A percentile compares a stretch with the other conserved stretches of the same genome.
Conservation (phyloP, 2,329 filamentous ascomycete genomes). For the Pseudogymnoascus sp. region DNA sequence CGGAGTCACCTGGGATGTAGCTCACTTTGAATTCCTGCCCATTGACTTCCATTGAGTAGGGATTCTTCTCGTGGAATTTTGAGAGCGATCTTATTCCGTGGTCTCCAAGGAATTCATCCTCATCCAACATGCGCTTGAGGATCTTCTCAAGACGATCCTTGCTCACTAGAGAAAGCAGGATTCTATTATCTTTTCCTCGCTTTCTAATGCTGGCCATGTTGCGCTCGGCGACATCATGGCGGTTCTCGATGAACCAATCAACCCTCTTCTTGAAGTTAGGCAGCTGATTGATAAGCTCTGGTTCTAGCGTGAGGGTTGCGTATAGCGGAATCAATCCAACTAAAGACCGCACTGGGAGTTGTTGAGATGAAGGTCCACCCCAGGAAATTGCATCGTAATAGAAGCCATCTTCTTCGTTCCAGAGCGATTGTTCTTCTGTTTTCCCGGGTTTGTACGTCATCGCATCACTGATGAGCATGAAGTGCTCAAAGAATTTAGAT, state of each 20-base stretch:
- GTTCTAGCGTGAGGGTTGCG: constrained; percentile 84
- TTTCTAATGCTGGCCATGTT: constrained; percentile 92
- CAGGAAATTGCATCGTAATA: constrained; percentile 98
- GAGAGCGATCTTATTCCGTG: constrained; percentile 89
- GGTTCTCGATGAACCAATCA: constrained; percentile 89
- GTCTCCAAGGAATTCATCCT: constrained; percentile 84
- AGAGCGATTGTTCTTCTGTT: constrained; percentile 74
- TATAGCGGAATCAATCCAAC: constrained; percentile 93
- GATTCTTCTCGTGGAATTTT: constrained; percentile 82
- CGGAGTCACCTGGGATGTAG: constrained; percentile 92
- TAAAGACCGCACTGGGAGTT: constrained; percentile 83
- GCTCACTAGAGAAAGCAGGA: constrained; percentile 84
- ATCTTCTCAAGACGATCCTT: constrained; percentile 89
- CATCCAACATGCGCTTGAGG: constrained; percentile 83
- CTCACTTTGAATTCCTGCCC: constrained; percentile 80
- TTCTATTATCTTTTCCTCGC: constrained; percentile 81
- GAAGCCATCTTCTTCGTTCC: constrained; percentile 95
- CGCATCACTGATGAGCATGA: constrained; percentile 94
- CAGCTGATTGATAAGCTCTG: constrained; percentile 84
- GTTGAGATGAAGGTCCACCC: constrained; percentile 87
- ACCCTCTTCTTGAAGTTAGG: constrained; percentile 89
- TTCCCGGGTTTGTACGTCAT: constrained; percentile 75
- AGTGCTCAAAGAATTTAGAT: constrained; percentile 98
- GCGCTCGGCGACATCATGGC: constrained; percentile 76
- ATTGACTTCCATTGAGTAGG: constrained; percentile 93